A percentile compares a stretch with the other conserved stretches of the same genome.
Conservation (phyloP, 768 basidiomycete species). For the Thelephora aurantiotincta region DNA sequence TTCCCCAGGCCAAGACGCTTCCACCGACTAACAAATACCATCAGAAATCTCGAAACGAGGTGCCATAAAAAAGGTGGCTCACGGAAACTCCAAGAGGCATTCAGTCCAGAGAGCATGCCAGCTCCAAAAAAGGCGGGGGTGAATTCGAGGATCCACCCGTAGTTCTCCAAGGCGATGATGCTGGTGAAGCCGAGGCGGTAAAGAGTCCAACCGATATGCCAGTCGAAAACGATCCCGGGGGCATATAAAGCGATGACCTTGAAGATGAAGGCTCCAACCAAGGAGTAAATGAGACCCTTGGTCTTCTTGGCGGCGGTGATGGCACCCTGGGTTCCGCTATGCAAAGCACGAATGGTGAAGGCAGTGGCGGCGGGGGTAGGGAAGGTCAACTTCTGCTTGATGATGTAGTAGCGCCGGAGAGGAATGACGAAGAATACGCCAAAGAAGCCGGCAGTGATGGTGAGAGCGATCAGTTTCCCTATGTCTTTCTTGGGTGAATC, state of each 20-base stretch:
- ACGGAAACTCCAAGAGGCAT: constrained; percentile 46
- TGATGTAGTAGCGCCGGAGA: constrained; percentile 44
- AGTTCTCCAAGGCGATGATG: constrained; percentile 46
- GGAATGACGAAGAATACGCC: constrained; percentile 58
- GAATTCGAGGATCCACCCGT: constrained; percentile 43
- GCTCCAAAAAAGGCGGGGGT: constrained; percentile 17
- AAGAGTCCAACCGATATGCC: constrained; percentile 51
- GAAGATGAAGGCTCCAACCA: constrained; percentile 31
- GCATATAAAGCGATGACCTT: constrained; percentile 44
- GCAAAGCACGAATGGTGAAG: constrained; percentile 47
- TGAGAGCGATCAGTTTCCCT: constrained; percentile 41
- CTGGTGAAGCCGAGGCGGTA: constrained; percentile 44
- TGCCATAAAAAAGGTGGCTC: constrained; percentile 9
- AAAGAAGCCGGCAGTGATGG: constrained; percentile 40
- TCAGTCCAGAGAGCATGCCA: constrained; percentile 43
- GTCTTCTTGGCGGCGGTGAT: constrained; percentile 41
- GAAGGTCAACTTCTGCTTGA: constrained; percentile 49
- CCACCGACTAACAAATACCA: constrained; percentile 27
- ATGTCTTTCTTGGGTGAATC: constrained; percentile 33
- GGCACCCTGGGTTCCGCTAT: constrained; percentile 35
- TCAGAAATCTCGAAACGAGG: neutral
- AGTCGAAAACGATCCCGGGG: constrained; percentile 48
- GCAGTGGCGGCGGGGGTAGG: constrained; percentile 55
- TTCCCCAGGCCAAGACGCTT: constrained; percentile 43
- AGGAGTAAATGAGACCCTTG: constrained; percentile 31